Base-by-base conservation (phyloP, 2,329 filamentous ascomycete species). In the Nemania sp. region DNA sequence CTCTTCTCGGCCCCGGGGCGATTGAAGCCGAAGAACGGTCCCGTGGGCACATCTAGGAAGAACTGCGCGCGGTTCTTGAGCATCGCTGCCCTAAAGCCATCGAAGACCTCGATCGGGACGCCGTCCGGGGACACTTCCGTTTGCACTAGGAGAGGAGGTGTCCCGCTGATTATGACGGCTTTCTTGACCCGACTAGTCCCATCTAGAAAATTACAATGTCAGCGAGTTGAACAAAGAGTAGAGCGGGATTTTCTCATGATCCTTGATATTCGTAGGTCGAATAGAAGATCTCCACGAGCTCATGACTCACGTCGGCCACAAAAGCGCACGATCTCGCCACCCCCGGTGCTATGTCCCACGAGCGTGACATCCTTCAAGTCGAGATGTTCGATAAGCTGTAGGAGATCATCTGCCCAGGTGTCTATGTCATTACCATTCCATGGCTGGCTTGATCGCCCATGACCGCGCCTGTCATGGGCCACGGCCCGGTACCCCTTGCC, bases 1-100 rank as follows among this genome's bases (percentile, higher is more conserved):
- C 40, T 43, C 17, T 43, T 43, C 18, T 47, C 12, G 47, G 34
- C 20, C 4, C 49, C 49, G 10, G 49, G 35, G 5, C 49, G 49
- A 52, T 52, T 52, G 49, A 52, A 52, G 13, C 49, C 49, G 12
- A 52, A 52, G 49, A 52, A 52, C 21, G 49, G 49, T n/a, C 49
- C 49, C 7, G 49, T 52, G 2, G 49, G 49, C 49, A 52, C 49
- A 21, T 52, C 49, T 5, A 52, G 37, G 37, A 52, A 52, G 37
- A 52, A 52, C 21, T 52, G 49, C 49, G 49, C 49, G 2, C 49
- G 21, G 5, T 52, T 37, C 10, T 42, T 52, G 37, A 52, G 37
- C 49, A 42, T 52, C 11, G 49, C 49, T 17, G 9, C 37, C 37
- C 49, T 29, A n/a, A 52, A 52, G n/a, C 49, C 49, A n/a, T 52